These are phyloP conservation scores for Emmonsiellopsis sp. DNA, from an alignment of 2,329 filamentous ascomycete genomes.

Conservation along the genomic window DNA sequence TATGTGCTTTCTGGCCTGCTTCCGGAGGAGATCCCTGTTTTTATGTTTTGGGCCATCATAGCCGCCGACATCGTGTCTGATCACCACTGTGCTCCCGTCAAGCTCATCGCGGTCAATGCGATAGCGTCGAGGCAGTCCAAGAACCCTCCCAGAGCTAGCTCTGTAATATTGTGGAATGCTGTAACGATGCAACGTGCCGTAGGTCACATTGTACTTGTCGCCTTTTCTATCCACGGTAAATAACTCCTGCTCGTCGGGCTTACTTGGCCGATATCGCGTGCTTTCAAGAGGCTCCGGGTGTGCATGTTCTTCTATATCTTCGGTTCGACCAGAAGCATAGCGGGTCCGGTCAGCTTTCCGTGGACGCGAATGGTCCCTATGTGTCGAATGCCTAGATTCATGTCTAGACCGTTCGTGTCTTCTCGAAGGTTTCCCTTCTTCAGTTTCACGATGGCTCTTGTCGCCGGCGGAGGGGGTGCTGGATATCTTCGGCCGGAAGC, in stretches of 20 bases:
- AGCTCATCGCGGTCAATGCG: constrained; percentile 57
- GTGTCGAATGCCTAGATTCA: constrained; percentile 14
- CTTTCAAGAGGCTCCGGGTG: not conserved
- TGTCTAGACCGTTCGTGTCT: constrained; percentile 14
- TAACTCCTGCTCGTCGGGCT: constrained; percentile 19
- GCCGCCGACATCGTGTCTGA: constrained; percentile 21
- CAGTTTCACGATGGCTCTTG: constrained; percentile 8
- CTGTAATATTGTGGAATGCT: constrained; percentile 63
- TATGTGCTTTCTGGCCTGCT: constrained; percentile 10
- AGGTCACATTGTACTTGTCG: constrained; percentile 64
- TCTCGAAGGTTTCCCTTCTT: constrained; percentile 1
- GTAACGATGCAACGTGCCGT: constrained; percentile 64
- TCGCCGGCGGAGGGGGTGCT: not conserved
- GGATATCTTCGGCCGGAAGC: constrained; percentile 52
- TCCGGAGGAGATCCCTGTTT: constrained; percentile 32
- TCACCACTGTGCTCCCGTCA: constrained; percentile 29
- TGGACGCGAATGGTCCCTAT: not conserved
- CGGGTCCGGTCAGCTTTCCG: constrained; percentile 8
- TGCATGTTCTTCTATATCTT: not conserved
- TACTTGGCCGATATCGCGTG: constrained; percentile 9
- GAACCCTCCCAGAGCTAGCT: constrained; percentile 56
- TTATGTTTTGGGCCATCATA: constrained; percentile 38
- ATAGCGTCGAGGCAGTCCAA: constrained; percentile 54
- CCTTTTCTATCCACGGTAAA: constrained; percentile 65
- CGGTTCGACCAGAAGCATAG: constrained; percentile 16